phyloP scores from a whole-genome alignment of 2,329 filamentous ascomycete genomes.

The Graphilbum sp. region DNA sequence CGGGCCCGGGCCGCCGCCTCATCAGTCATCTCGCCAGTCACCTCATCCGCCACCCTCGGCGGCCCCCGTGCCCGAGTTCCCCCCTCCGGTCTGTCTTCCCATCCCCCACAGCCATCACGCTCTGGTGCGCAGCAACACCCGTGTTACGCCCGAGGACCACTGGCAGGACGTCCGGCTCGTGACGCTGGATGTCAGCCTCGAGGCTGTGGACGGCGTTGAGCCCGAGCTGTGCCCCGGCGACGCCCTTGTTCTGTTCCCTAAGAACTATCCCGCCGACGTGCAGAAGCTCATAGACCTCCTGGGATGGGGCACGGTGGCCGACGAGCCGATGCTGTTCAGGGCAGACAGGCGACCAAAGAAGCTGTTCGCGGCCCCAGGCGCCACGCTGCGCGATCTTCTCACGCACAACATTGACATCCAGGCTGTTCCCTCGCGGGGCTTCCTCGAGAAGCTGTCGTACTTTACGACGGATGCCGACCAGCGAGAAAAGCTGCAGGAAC shows the following conservation, averaged over 20 bases:
- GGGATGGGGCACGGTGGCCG: constrained; percentile 60
- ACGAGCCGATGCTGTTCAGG: constrained; percentile 43
- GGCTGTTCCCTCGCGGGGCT: constrained; percentile 72
- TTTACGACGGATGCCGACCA: constrained; percentile 60
- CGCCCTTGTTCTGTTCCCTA: constrained; percentile 66
- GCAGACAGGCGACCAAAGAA: constrained; percentile 8
- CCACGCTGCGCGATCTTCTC: constrained; percentile 59
- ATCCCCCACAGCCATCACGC: constrained; percentile 41
- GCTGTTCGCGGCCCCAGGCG: constrained; percentile 12
- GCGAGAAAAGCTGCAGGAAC: constrained; percentile 67
- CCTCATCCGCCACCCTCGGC: background rate
- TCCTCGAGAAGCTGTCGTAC: constrained; percentile 64
- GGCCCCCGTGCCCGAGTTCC: constrained; percentile 1
- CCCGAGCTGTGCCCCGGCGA: constrained; percentile 50
- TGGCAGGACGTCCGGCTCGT: constrained; percentile 90
- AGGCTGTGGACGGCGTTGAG: constrained; percentile 5
- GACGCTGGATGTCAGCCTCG: constrained; percentile 32
- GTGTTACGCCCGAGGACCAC: constrained; percentile 60
- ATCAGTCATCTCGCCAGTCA: background rate
- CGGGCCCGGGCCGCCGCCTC: too few relatives aligned
- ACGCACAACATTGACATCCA: constrained; percentile 78
- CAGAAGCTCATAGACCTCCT: constrained; percentile 61
- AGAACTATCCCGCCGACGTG: constrained; percentile 75
- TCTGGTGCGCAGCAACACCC: constrained; percentile 45
- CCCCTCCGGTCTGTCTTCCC: constrained; percentile 28